Conservation (phyloP, 768 basidiomycete genomes). For the Lyophyllum shimeji region DNA sequence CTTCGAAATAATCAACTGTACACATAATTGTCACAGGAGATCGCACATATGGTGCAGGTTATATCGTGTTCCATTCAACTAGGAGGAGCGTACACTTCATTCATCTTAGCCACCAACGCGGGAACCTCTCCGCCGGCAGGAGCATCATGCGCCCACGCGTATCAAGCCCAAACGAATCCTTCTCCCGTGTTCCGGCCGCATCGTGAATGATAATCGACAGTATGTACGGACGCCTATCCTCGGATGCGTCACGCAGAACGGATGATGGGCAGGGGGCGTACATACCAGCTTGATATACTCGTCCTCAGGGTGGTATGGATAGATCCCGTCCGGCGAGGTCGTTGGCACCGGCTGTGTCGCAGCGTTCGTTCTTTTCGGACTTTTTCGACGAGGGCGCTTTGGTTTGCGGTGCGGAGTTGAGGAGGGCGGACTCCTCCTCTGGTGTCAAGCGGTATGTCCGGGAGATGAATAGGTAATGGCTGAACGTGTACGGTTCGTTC, state of each 20-base stretch:
- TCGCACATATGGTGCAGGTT: not conserved
- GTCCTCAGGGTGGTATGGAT: conserved; percentile 85
- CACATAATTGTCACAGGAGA: not conserved
- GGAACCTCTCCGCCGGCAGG: conserved; percentile 44
- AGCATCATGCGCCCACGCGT: conserved; percentile 67
- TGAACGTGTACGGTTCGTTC: conserved; percentile 69
- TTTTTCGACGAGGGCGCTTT: conserved; percentile 36
- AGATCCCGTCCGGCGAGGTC: conserved; percentile 50
- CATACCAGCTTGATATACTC: conserved; percentile 64
- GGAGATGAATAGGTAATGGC: conserved; percentile 74
- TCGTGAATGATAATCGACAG: conserved; percentile 52
- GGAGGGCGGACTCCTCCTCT: conserved; percentile 61
- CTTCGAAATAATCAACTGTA: too few species aligned
- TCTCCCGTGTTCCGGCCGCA: conserved; percentile 49
- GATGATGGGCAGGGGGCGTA: not conserved
- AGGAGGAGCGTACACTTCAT: conserved; percentile 30
- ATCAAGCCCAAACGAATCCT: conserved; percentile 73
- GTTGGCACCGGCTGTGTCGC: conserved; percentile 16
- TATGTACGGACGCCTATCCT: conserved; percentile 13
- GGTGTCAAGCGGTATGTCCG: conserved; percentile 74
- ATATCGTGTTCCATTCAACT: conserved; percentile 4
- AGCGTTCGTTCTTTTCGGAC: conserved; percentile 26
- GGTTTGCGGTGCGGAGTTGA: conserved; percentile 36
- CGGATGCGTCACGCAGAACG: not conserved
- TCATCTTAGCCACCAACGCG: conserved; percentile 39